Evolutionary conservation across 176 grass and related monocot genomes (phyloP).

Genomic region (Zoysia japonica): DNA sequence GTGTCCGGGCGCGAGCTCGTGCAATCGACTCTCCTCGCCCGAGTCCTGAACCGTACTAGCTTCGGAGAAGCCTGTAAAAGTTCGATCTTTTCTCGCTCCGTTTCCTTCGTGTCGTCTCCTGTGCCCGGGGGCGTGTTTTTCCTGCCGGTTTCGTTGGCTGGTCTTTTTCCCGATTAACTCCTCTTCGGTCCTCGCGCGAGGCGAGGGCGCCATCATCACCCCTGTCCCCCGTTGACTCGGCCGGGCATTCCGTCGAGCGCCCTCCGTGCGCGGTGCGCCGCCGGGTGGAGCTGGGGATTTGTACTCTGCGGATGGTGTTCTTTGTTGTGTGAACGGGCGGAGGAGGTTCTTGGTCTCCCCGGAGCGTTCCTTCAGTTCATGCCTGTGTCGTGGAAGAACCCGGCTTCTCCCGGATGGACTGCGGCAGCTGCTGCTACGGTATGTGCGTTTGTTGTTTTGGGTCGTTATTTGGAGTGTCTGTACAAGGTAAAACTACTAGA

Average conservation of each 20-base stretch:
- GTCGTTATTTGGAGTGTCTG: neutral
- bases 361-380: neutral
- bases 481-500: neutral
- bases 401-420: constrained; percentile 40
- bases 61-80: neutral
- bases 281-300: neutral
- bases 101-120: neutral
- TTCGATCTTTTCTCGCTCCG: neutral
- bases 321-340: neutral
- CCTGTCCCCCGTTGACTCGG: constrained; percentile 1
- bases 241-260: constrained; percentile 50
- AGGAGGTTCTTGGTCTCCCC: neutral
- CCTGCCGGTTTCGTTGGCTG: constrained; percentile 17
- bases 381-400: constrained; percentile 5
- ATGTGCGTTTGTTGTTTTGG: neutral
- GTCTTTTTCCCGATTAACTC: constrained; percentile 3
- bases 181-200: neutral
- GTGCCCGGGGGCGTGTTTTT: neutral
- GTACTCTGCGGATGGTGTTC: neutral
- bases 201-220: neutral
- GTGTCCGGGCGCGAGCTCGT: neutral
- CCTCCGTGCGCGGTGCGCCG: neutral
- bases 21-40: neutral
- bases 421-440: constrained; percentile 32
- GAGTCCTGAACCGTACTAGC: neutral